Evolutionary conservation across 78 protist genomes (phyloP), one percentile per base, ranked within the genome.

Genomic region (Dictyostelium brefeldianum): DNA sequence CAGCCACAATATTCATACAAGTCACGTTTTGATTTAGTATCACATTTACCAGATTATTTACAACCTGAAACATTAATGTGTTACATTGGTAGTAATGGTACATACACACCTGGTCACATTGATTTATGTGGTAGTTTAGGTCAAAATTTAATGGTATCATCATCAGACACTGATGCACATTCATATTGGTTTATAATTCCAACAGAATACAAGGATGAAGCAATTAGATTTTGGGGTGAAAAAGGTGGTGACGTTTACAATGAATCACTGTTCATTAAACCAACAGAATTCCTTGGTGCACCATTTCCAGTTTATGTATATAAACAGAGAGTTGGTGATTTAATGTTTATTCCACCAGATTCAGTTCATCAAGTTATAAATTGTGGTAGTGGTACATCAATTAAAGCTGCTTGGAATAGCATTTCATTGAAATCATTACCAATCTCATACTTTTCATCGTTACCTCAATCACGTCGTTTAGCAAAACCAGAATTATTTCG

Each of bases 81-180:
- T 27, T 91, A 91, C 65, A 80, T 91, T 54, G 95, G 95, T 12
- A n/a, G 78, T 11, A 78, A 81, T 53, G 95, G 95, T 51, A 91
- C 95, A 59, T 91, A 83, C 53, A 91, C 95, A 36, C 78, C 90
- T 0, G 95, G 95, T 6, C 95, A 91, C 64, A 27, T 82, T n/a
- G 95, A 91, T 43, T 41, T 79, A 9, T 80, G 57, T 15, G 95
- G 95, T 3, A 17, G 83, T 17, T 20, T 65, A 7, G 89, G 95
- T n/a, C 81, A 91, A 47, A 91, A 91, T 57, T 11, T 91, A 9
- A 91, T 91, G 95, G 75, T 91, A 12, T 17, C 29, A 0, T n/a
- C n/a, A 36, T 5, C 65, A 6, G 80, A 79, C 5, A 51, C 50
- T 5, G 79, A 81, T 46, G 20, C 90, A 2, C 71, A 7, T 70